phyloP scores from a whole-genome alignment of 495 filamentous ascomycete genomes.

The Xylona heveae region DNA sequence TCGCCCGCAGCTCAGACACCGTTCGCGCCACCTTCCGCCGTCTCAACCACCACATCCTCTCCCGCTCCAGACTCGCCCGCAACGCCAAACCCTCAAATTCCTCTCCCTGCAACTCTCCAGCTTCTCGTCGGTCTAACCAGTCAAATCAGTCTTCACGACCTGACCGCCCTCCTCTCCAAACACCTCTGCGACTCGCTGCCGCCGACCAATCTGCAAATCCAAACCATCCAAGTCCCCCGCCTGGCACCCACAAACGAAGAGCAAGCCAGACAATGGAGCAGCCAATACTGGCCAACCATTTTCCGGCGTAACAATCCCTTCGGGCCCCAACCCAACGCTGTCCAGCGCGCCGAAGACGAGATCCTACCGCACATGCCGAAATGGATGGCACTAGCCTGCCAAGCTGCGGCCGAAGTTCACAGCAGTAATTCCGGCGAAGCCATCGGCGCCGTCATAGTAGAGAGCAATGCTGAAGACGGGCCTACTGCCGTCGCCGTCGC shows the following conservation, averaged over 20 bases:
- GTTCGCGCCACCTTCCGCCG: conserved; percentile 9
- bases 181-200: conserved; percentile 14
- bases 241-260: conserved; percentile 49
- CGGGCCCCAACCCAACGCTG: conserved; percentile 44
- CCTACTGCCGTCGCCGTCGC: conserved; percentile 40
- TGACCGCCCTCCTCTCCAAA: conserved; percentile 19
- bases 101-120: conserved; percentile 10
- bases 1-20: background rate
- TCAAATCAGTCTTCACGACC: conserved; percentile 18
- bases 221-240: conserved; percentile 42
- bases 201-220: conserved; percentile 22
- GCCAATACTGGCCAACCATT: conserved; percentile 65
- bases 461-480: background rate
- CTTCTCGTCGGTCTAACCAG: conserved; percentile 23
- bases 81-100: conserved; percentile 9
- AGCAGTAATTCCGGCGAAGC: conserved; percentile 31
- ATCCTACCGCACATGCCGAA: background rate
- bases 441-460: conserved; percentile 34
- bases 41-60: conserved; percentile 18
- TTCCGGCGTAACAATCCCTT: conserved; percentile 71
- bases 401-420: background rate
- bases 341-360: conserved; percentile 12
- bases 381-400: conserved; percentile 4
- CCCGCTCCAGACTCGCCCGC: conserved; percentile 6
- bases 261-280: conserved; percentile 59